phyloP scores from a whole-genome alignment of 2,329 filamentous ascomycete species.

The Fusarium poae region DNA sequence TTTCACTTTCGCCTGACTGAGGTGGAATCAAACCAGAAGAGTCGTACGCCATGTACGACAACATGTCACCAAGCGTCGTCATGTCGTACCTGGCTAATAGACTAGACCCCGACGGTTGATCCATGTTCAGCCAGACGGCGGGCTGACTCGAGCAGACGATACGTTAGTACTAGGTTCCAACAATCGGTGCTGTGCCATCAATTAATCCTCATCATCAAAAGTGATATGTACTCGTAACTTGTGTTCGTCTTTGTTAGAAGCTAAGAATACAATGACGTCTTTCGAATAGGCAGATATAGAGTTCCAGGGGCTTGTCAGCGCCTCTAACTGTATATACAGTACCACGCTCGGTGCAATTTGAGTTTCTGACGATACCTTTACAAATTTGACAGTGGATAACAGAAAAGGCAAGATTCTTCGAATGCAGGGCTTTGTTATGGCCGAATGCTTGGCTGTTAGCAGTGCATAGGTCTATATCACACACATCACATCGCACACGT shows the following conservation, averaged over 20 bases:
- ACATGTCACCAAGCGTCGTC: slow-evolving; percentile 26
- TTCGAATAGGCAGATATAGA: slow-evolving; percentile 5
- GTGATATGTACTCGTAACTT: slow-evolving; percentile 11
- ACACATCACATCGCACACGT: slow-evolving; percentile 29
- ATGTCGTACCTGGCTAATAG: slow-evolving; percentile 33
- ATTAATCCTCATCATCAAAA: not conserved
- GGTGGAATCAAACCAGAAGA: not conserved
- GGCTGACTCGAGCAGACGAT: slow-evolving; percentile 35
- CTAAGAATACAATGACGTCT: slow-evolving; percentile 34
- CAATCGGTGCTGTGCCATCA: slow-evolving; percentile 21
- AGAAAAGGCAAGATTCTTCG: slow-evolving; percentile 2
- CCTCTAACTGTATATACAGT: not conserved
- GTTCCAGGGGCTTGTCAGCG: slow-evolving; percentile 34
- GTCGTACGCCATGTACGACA: slow-evolving; percentile 21
- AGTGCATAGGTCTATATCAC: slow-evolving; percentile 23
- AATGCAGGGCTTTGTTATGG: not conserved
- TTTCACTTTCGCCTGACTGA: not conserved
- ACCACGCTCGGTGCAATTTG: slow-evolving; percentile 16
- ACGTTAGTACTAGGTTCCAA: slow-evolving; percentile 5
- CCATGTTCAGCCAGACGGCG: slow-evolving; percentile 5
- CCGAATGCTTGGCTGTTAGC: slow-evolving; percentile 12
- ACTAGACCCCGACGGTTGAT: slow-evolving; percentile 1
- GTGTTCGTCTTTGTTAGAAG: slow-evolving; percentile 1
- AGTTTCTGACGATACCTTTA: slow-evolving; percentile 5
- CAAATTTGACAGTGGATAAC: not conserved